Conservation (phyloP, 2,329 filamentous ascomycete species). For the Fusarium torreyae region DNA sequence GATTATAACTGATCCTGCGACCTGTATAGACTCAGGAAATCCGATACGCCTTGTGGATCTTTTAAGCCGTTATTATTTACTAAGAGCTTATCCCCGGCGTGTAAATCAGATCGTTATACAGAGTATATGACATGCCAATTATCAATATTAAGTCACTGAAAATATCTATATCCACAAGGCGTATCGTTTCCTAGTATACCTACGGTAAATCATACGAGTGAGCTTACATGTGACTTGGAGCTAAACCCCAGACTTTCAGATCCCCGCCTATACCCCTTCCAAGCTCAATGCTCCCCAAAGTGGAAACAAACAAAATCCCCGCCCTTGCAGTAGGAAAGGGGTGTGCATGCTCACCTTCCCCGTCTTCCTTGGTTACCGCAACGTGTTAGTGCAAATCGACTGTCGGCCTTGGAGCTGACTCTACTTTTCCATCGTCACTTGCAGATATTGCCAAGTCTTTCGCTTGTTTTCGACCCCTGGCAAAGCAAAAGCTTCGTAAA, state of each 20-base stretch:
- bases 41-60: too few relatives aligned
- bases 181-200: too few relatives aligned
- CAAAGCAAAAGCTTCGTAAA: conserved; percentile 24
- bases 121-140: too few relatives aligned
- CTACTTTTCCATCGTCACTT: not conserved
- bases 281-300: conserved; percentile 16
- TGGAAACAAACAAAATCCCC: conserved; percentile 14
- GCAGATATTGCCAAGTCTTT: conserved; percentile 37
- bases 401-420: conserved; percentile 5
- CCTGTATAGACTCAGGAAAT: too few relatives aligned
- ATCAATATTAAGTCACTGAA: too few relatives aligned
- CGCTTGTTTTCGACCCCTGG: conserved; percentile 31
- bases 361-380: conserved; percentile 1
- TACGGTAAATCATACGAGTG: too few relatives aligned
- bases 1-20: too few relatives aligned
- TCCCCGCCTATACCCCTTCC: not conserved
- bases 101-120: too few relatives aligned
- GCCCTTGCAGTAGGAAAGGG: conserved; percentile 24
- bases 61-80: too few relatives aligned
- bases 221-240: conserved; percentile 34
- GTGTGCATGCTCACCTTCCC: conserved; percentile 13
- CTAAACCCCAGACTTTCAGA: conserved; percentile 38
- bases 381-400: conserved; percentile 2
- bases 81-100: too few relatives aligned
- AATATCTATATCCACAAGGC: too few relatives aligned